These are phyloP conservation scores for Cyathus olla DNA, from an alignment of 1,284 basidiomycete species.

Conservation along the genomic window DNA sequence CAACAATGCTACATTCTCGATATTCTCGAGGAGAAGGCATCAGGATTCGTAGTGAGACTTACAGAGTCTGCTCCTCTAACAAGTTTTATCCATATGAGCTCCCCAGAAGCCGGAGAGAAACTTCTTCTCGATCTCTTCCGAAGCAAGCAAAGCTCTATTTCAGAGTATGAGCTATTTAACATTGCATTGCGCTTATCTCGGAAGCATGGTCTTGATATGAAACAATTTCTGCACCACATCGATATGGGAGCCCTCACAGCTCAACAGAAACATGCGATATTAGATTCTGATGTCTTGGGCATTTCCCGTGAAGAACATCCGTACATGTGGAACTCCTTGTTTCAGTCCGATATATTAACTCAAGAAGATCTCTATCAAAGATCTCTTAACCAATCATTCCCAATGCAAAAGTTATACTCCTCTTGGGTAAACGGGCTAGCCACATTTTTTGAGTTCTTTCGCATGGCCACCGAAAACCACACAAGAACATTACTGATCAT, in stretches of 20 bases:
- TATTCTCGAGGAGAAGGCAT: constrained; percentile 57
- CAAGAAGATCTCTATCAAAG: constrained; percentile 60
- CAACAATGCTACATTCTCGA: constrained; percentile 69
- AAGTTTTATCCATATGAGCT: constrained; percentile 18
- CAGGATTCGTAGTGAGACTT: constrained; percentile 57
- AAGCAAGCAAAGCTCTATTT: constrained; percentile 60
- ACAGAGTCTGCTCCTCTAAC: constrained; percentile 29
- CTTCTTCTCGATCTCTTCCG: constrained; percentile 57
- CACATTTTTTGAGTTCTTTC: constrained; percentile 72
- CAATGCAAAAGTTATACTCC: constrained; percentile 70
- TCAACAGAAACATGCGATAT: constrained; percentile 64
- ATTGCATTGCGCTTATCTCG: constrained; percentile 57
- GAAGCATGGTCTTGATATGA: constrained; percentile 55
- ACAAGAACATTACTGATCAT: constrained; percentile 68
- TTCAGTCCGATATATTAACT: constrained; percentile 68
- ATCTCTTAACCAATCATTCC: constrained; percentile 60
- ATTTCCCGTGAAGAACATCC: constrained; percentile 52
- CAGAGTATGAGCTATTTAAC: constrained; percentile 69
- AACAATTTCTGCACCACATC: constrained; percentile 58
- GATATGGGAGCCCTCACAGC: constrained; percentile 65
- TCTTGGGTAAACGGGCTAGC: constrained; percentile 61
- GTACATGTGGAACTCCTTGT: constrained; percentile 69
- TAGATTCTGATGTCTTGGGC: constrained; percentile 49
- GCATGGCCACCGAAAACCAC: constrained; percentile 64
- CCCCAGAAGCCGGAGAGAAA: constrained; percentile 40